Evolutionary conservation across 2,329 filamentous ascomycete genomes (phyloP), one percentile per base, ranked within the genome.

Genomic region (Diaporthe longicolla): DNA sequence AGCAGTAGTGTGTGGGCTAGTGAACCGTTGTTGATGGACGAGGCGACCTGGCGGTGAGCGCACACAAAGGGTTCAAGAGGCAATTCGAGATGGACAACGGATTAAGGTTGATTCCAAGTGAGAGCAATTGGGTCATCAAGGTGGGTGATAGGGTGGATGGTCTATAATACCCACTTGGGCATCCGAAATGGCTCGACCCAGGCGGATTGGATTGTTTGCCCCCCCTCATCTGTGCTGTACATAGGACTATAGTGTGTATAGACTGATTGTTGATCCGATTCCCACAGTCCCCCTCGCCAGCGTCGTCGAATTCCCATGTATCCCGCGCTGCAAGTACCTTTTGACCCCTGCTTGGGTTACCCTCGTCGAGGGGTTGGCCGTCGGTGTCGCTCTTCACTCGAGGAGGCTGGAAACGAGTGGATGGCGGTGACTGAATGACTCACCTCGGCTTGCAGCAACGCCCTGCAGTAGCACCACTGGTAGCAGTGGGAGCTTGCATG

Each of bases 351-450:
- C 59, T 54, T 32, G 74, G 48, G 54, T 72, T 50, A 73, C 71
- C 72, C 73, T 75, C 63, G 70, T 72, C 65, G 73, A 63, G 70
- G 66, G 52, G 40, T 40, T 35, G 54, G 72, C 75, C 72, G 59
- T 69, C 65, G 70, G 73, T 73, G 75, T 76, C 75, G 75, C 75
- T 75, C 75, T 71, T 74, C 70, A 73, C 73, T 68, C 70, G 73
- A 69, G 73, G 73, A 71, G 59, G 73, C 55, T 73, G 73, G 70
- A 74, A 76, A 71, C 75, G 75, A 76, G 70, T 76, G 75, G 75
- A 71, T 76, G 75, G 73, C 70, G 73, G 75, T 76, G 75, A 76
- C 73, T 68, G 57, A 73, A 69, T 75, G 74, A 75, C 68, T 75
- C 74, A 75, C 74, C 74, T 74, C 61, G 74, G 68, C 72, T 37